Evolutionary conservation across 306 rosid species (phyloP).

Genomic region (Sicyos edulis): DNA sequence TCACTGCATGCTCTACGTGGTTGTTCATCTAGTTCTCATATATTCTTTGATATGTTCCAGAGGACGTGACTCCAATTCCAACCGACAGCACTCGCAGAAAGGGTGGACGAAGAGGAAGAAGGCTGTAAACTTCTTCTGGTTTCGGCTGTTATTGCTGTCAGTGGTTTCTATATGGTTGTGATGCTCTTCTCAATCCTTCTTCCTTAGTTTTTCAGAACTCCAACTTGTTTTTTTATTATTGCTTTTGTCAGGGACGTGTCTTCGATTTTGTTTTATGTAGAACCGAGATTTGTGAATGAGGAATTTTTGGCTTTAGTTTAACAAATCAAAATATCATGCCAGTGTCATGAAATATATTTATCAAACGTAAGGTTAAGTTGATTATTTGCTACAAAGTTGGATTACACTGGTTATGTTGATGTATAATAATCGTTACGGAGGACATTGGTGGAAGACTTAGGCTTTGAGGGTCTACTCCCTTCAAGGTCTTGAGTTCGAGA

Average conservation of each 20-base stretch:
- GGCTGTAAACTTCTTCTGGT: conserved; percentile 25
- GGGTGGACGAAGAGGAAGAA: conserved; percentile 55
- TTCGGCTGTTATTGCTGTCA: neutral
- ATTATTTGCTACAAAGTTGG: neutral
- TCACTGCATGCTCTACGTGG: neutral
- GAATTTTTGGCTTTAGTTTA: conserved; percentile 20
- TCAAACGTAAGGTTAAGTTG: neutral
- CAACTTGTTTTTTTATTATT: conserved; percentile 9
- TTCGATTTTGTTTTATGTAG: conserved; percentile 9
- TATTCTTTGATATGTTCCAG: conserved; percentile 15
- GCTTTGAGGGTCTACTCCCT: too few relatives aligned
- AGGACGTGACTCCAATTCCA: conserved; percentile 59
- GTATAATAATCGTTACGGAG: too few relatives aligned
- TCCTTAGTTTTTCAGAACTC: conserved; percentile 19
- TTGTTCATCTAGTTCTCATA: too few relatives aligned
- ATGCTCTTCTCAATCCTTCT: conserved; percentile 5
- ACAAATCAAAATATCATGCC: neutral
- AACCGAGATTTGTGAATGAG: neutral
- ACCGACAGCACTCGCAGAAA: conserved; percentile 50
- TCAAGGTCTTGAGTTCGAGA: too few relatives aligned
- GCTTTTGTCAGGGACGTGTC: neutral
- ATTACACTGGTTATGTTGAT: neutral
- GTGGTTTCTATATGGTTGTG: conserved; percentile 13
- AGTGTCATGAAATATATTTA: neutral
- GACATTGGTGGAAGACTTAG: too few relatives aligned